A percentile compares a stretch with the other conserved stretches of the same genome.
phyloP scores from a whole-genome alignment of 2,329 filamentous ascomycete genomes.

The Sporothrix phasma region DNA sequence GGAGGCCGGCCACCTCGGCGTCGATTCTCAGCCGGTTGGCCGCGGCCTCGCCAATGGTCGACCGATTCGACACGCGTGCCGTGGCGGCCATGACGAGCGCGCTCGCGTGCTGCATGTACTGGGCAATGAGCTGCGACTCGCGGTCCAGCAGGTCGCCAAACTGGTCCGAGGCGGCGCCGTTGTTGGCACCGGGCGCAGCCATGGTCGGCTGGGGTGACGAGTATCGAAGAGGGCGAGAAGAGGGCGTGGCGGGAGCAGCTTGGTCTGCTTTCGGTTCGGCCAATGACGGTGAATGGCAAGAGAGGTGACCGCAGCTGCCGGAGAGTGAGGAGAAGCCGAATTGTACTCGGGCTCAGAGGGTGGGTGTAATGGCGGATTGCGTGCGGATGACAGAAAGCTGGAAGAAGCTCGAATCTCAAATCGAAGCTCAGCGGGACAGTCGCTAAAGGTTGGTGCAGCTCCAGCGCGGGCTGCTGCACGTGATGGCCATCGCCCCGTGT shows the following conservation, averaged over 20 bases:
- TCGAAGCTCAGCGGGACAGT: neutral
- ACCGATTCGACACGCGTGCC: conserved; percentile 26
- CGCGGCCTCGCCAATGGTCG: conserved; percentile 29
- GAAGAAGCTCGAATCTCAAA: neutral
- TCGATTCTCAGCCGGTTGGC: conserved; percentile 33
- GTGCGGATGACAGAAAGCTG: neutral
- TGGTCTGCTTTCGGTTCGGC: neutral
- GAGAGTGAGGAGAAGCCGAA: too few relatives aligned
- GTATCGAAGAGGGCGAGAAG: neutral
- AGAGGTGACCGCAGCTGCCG: too few relatives aligned
- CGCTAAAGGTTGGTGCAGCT: neutral
- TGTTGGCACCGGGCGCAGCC: neutral
- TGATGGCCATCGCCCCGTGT: neutral
- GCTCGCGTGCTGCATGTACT: conserved; percentile 35
- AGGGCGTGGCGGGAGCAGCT: neutral
- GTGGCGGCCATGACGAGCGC: conserved; percentile 33
- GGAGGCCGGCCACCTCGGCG: conserved; percentile 29
- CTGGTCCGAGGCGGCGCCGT: neutral
- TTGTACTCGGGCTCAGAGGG: too few relatives aligned
- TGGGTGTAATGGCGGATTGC: neutral
- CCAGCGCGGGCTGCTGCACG: neutral
- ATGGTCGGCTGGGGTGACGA: neutral
- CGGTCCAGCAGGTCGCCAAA: conserved; percentile 25
- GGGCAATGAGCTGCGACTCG: conserved; percentile 35
- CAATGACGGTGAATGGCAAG: too few relatives aligned